Evolutionary conservation across 2,329 filamentous ascomycete species (phyloP), one percentile per base, ranked within the genome.

Genomic region (Tympanopsis confertula): DNA sequence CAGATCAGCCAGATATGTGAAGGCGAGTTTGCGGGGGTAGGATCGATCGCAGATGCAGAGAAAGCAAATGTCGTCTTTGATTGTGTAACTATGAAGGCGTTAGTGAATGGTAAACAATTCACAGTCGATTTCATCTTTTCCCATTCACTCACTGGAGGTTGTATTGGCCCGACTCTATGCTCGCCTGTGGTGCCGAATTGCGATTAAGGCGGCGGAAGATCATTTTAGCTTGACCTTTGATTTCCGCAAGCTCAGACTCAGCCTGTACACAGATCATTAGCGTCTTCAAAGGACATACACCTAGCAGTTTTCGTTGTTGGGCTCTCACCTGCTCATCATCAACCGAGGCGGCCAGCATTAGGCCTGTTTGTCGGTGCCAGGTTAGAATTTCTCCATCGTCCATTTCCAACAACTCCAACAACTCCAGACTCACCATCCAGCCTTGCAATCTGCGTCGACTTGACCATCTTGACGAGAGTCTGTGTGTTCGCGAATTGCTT

Each of bases 21-120:
- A 94, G 54, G 93, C 89, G 36, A 98, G 83, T 64, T 98, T 96
- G 62, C 91, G 89, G 41, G 91, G 89, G 69, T 96, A 98, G 40
- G 86, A 86, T 41, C 78, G 74, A 61, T 95, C 88, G 68, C 85
- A 88, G 61, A 98, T 89, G 69, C 84, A 87, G 50, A 96, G 71
- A 69, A 94, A 96, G 64, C 87, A 81, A 48, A 98, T 72, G 50
- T 85, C 80, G 53, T 78, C 71, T 51, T 82, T 69, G 62, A 98
- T 84, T 45, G 89, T 68, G 69, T 94, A 94, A 72, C 83, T 87
- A 52, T 35, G 28, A 33, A 33, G 17, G n/a, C n/a, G n/a, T n/a
- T n/a, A n/a, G n/a, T n/a, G n/a, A n/a, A n/a, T n/a, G n/a, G n/a
- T n/a, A n/a, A n/a, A n/a, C n/a, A n/a, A n/a, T n/a, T n/a, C n/a